Base-by-base conservation (phyloP, 2,329 filamentous ascomycete species). In the Calonectria hawksworthii region DNA sequence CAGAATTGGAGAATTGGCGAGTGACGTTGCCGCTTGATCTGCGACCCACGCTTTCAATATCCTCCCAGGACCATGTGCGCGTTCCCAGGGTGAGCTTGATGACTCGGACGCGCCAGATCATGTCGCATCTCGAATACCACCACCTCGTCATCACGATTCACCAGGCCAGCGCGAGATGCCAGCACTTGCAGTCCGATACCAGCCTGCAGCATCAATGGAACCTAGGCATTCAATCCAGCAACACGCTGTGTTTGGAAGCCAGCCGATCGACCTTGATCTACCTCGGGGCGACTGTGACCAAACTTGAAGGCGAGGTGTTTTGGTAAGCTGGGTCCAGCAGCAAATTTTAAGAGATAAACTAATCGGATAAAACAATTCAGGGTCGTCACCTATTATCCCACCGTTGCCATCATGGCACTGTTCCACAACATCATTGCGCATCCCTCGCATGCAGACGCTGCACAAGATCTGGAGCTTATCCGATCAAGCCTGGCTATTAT, bases 361-460 rank as follows among this genome's bases (percentile, higher is more conserved):
- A 67, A 67, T 14, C 3, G 1, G 26, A 4, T 26, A 6, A 34
- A 26, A 34, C 34, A 44, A 21, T 6, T 2, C 8, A 67, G 47
- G 47, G 14, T 54, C 4, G 47, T 11, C 3, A 68, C 10, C 13
- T 54, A 52, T 8, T 68, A 54, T 13, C 65, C 65, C 8, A 52
- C 65, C 9, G 65, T 68, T 13, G 50, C 65, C n/a, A 52, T 68
- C n/a, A 68, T 52, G 65, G 65, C 65, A 2, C 65, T 68, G 2
- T 68, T 36, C 23, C 47, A 52, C 14, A 68, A 52, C 30, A 68
- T 54, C 10, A 26, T 68, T n/a, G 65, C 65, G 23, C 32, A 54
- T 23, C 65, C 65, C 21, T 38, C 36, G 23, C 30, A 52, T 7
- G n/a, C 32, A 9, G 8, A 54, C 3, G 65, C 65, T 23, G 18